Base-by-base conservation (phyloP, 805 yeast species). In the Dipodascus geniculatus region DNA sequence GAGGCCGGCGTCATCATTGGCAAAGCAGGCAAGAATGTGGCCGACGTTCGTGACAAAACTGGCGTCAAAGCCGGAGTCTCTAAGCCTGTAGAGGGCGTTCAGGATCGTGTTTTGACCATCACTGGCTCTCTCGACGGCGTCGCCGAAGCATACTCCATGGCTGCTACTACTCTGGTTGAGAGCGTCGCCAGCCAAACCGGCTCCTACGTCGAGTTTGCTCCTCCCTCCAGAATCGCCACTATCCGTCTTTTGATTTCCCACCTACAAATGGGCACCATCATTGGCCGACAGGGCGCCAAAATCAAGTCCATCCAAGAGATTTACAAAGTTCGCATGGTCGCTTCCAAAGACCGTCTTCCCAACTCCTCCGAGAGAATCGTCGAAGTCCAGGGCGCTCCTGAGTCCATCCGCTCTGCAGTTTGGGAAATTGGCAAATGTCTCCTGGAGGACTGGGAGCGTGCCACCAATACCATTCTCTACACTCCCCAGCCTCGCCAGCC, bases 1-100 rank as follows among this genome's bases (percentile, higher is more conserved):
- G 96, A 89, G 67, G 90, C 95, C 11, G 96, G 96, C 17, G 85
- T 88, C 57, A 80, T 89, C 57, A 89, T 89, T 61, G 96, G 96
- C 53, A 85, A 85, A 59, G 84, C 80, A 58, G 96, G 96, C 49
- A 74, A 76, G 51, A 83, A 83, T 53, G 88, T 89, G 56, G 85
- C 89, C 53, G 75, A 78, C 35, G 79, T 89, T 49, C 76, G 96
- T 59, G 87, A 80, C 51, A 78, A 78, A 55, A 85, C 91, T 28
- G 77, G 78, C 54, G 88, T 89, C 55, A 86, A 84, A 65, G 95
- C 95, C 2, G 96, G 95, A 17, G 87, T 89, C 49, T 83, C 95
- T 14, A 84, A 83, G 61, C 82, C 85, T 42, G 80, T 82, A 35
- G 83, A 82, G 14, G 93, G 95, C 20, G 83, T 88, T 55, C 82